phyloP scores from a whole-genome alignment of 345 rosid species.

The Lepidium didymum region DNA sequence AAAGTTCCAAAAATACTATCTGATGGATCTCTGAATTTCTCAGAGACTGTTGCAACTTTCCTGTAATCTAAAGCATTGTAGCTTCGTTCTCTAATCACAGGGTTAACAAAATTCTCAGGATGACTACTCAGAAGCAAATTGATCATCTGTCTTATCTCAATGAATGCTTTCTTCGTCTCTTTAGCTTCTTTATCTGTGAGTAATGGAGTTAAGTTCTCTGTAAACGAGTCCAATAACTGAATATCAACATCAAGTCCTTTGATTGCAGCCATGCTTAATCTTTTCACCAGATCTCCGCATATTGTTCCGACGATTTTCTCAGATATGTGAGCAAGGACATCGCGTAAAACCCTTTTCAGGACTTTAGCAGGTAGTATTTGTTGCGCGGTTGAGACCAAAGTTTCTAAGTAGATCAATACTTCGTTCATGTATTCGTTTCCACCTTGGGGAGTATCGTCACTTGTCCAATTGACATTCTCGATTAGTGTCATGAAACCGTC shows the following conservation, averaged over 20 bases:
- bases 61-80: conserved; percentile 70
- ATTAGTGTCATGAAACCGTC: conserved; percentile 87
- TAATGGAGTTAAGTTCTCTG: conserved; percentile 59
- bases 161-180: conserved; percentile 77
- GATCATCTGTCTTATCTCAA: conserved; percentile 73
- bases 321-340: conserved; percentile 82
- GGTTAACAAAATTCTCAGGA: conserved; percentile 81
- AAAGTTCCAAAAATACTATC: conserved; percentile 88
- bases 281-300: conserved; percentile 70
- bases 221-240: conserved; percentile 77
- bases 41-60: conserved; percentile 70
- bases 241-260: conserved; percentile 81
- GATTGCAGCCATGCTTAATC: conserved; percentile 70
- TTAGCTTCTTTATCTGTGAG: conserved; percentile 67
- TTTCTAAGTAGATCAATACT: conserved; percentile 83
- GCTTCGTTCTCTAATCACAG: conserved; percentile 85
- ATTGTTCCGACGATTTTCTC: conserved; percentile 66
- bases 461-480: conserved; percentile 95
- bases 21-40: conserved; percentile 86
- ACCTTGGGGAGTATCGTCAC: conserved; percentile 65
- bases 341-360: conserved; percentile 71
- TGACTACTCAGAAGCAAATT: conserved; percentile 82
- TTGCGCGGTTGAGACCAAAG: conserved; percentile 92
- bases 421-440: conserved; percentile 97
- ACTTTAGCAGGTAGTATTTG: conserved; percentile 80